Evolutionary conservation across 2,329 filamentous ascomycete genomes (phyloP), one percentile per base, ranked within the genome.

Genomic region (Stylonectria norvegica): DNA sequence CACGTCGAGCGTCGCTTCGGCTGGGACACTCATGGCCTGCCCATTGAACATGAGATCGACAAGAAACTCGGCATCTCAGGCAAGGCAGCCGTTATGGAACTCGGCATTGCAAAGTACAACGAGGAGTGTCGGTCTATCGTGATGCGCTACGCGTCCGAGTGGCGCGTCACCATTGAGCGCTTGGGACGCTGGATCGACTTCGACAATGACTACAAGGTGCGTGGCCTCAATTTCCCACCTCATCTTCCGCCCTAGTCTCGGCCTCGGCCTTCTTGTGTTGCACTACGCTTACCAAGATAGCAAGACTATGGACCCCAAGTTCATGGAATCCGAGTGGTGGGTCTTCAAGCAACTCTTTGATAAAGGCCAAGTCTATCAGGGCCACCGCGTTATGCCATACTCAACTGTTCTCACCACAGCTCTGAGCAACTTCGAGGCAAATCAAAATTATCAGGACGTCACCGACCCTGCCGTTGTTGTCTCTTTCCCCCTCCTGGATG

Each of bases 271-370:
- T 20, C 20, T 14, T 10, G 30, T 18, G 22, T 9, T 12, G 6
- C 5, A 6, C 20, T n/a, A 18, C 19, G 15, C 22, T 30, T 19
- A 28, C 53, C 53, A 20, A 57, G 15, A n/a, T 1, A 20, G 9
- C 19, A 44, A 85, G 84, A 95, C 89, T 23, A 95, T 96, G 89
- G 85, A 97, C 63, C 76, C 84, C n/a, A 83, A 73, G 15, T 97
- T 94, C 69, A 97, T 96, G 91, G 91, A 96, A 70, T 85, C 86
- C 0, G 81, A 87, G 50, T 97, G 91, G 91, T 96, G 91, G 90
- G 86, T 93, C 14, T 95, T 95, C 73, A 94, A 93, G 71, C 81
- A 91, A 62, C 75, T 96, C 17, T 94, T 88, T 63, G 86, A 95
- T 55, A 95, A 95, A 68, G 86, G 82, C 41, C 75, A 85, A 47